Evolutionary conservation across 176 grass and related monocot genomes (phyloP).

Genomic region (Eleusine coracana): DNA sequence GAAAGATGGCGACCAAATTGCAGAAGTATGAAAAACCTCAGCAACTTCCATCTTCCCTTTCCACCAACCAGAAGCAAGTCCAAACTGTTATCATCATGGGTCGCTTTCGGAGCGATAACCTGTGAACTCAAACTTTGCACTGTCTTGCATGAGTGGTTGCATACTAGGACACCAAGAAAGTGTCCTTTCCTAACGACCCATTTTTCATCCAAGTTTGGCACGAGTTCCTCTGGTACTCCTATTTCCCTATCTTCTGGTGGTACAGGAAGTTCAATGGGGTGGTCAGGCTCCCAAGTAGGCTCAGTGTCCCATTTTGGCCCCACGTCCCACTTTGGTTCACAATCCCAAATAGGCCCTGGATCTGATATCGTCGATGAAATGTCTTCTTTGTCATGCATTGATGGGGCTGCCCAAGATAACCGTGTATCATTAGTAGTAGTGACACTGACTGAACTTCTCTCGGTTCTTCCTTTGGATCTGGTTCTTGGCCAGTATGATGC

Average conservation of each 20-base stretch:
- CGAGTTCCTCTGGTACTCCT: slow-evolving; percentile 57
- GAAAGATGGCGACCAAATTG: slow-evolving; percentile 93
- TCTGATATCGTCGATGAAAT: slow-evolving; percentile 95
- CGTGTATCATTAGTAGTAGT: slow-evolving; percentile 55
- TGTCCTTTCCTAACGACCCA: slow-evolving; percentile 93
- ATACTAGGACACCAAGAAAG: slow-evolving; percentile 92
- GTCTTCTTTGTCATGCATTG: slow-evolving; percentile 91
- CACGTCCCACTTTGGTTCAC: slow-evolving; percentile 81
- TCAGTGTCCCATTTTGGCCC: slow-evolving; percentile 81
- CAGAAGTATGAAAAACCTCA: slow-evolving; percentile 89
- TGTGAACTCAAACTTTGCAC: slow-evolving; percentile 98
- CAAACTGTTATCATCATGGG: slow-evolving; percentile 87
- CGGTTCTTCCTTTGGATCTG: slow-evolving; percentile 72
- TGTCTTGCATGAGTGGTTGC: slow-evolving; percentile 92
- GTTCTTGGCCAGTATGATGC: slow-evolving; percentile 80
- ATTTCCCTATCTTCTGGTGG: slow-evolving; percentile 54
- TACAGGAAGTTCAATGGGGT: slow-evolving; percentile 67
- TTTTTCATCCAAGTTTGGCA: slow-evolving; percentile 94
- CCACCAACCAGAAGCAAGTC: slow-evolving; percentile 91
- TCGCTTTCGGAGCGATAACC: slow-evolving; percentile 83
- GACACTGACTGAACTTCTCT: slow-evolving; percentile 62
- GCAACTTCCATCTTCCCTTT: slow-evolving; percentile 81
- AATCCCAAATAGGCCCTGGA: slow-evolving; percentile 89
- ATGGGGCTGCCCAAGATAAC: slow-evolving; percentile 70
- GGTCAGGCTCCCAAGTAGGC: slow-evolving; percentile 65